Evolutionary conservation across 169 alveolate species (phyloP).

Genomic region (Perkinsus olseni): DNA sequence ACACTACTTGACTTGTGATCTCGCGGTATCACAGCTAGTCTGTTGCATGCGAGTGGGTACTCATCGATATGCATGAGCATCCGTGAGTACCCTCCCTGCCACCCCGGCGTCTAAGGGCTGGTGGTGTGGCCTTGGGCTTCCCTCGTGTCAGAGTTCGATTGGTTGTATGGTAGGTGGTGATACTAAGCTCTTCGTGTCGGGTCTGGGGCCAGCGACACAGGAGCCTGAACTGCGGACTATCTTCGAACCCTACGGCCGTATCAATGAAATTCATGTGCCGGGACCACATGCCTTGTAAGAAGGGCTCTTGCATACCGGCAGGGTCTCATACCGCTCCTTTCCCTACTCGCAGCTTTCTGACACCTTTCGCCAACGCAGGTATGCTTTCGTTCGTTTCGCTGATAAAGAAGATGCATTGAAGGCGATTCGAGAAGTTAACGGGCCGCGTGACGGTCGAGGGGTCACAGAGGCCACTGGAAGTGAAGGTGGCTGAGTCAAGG

Average conservation of each 20-base stretch:
- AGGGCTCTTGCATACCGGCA: background rate
- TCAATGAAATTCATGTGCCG: background rate
- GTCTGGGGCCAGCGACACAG: background rate
- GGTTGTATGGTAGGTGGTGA: background rate
- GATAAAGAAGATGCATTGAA: background rate
- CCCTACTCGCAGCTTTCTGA: too few species aligned
- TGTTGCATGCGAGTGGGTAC: too few species aligned
- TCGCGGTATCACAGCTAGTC: too few species aligned
- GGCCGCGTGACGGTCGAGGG: background rate
- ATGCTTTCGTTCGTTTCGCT: background rate
- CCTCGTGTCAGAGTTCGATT: too few species aligned
- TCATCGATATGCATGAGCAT: too few species aligned
- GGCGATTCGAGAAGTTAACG: background rate
- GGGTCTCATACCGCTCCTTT: too few species aligned
- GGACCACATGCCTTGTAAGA: background rate
- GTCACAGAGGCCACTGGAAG: background rate
- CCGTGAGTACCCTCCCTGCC: too few species aligned
- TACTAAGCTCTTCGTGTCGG: background rate
- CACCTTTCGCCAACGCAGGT: background rate
- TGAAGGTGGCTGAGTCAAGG: background rate
- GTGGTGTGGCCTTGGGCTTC: too few species aligned
- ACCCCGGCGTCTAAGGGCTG: too few species aligned
- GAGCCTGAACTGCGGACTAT: background rate
- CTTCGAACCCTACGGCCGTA: background rate
- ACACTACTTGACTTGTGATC: too few species aligned